Evolutionary conservation across 345 rosid species (phyloP).

Genomic region (Abelmoschus esculentus): DNA sequence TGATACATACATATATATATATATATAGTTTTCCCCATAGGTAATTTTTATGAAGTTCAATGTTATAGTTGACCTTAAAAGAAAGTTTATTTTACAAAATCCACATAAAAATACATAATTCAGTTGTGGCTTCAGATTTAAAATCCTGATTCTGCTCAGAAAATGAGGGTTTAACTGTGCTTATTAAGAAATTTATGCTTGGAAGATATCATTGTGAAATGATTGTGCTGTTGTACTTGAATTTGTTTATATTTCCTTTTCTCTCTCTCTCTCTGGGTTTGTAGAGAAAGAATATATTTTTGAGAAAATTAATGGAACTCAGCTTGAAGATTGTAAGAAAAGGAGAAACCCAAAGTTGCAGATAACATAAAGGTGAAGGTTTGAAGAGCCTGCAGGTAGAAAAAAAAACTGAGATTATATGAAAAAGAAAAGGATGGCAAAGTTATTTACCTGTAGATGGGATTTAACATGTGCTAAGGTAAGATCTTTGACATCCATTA

Average conservation of each 20-base stretch:
- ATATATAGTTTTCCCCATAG: not conserved
- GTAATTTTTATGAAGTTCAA: not conserved
- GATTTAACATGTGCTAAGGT: constrained; percentile 98
- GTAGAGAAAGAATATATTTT: constrained; percentile 5
- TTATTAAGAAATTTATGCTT: constrained; percentile 16
- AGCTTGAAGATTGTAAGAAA: not conserved
- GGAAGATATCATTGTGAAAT: constrained; percentile 60
- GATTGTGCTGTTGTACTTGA: constrained; percentile 46
- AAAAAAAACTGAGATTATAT: not conserved
- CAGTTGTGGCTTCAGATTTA: not conserved
- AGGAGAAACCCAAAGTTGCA: not conserved
- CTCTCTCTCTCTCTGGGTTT: not conserved
- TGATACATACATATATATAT: not conserved
- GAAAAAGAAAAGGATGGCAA: not conserved
- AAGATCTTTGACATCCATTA: constrained; percentile 99
- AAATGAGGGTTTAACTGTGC: constrained; percentile 13
- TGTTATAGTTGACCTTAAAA: not conserved
- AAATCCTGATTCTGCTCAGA: not conserved
- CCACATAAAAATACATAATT: too few species aligned
- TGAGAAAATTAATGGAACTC: constrained; percentile 20
- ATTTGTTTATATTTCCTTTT: not conserved
- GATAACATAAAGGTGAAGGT: not conserved
- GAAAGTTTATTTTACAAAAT: too few species aligned
- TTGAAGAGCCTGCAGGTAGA: constrained; percentile 1
- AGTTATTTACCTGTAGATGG: constrained; percentile 73